Conservation (phyloP, 306 rosid species). For the Ceratonia siliqua region DNA sequence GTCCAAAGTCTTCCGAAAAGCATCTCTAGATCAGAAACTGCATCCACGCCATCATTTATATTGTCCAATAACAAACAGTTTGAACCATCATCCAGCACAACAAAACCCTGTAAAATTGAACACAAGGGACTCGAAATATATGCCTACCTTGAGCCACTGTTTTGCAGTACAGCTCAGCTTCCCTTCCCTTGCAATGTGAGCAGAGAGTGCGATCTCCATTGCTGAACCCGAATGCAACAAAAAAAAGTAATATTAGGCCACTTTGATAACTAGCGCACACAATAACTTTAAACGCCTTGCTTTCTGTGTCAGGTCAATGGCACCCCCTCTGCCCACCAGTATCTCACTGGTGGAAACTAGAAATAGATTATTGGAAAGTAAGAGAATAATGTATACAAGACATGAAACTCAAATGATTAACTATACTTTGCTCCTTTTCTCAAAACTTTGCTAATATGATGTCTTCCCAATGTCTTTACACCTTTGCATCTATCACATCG, state of each 20-base stretch:
- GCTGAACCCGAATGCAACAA: constrained; percentile 50
- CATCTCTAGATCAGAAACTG: constrained; percentile 89
- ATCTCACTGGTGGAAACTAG: constrained; percentile 2
- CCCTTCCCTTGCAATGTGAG: constrained; percentile 88
- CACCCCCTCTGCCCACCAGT: background rate
- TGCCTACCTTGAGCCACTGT: constrained; percentile 67
- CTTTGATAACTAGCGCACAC: background rate
- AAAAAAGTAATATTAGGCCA: constrained; percentile 18
- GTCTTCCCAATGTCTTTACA: background rate
- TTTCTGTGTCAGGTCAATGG: background rate
- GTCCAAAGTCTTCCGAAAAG: constrained; percentile 96
- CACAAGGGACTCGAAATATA: constrained; percentile 14
- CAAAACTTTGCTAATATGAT: background rate
- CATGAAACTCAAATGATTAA: background rate
- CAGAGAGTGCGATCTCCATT: constrained; percentile 63
- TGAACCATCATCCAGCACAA: constrained; percentile 17
- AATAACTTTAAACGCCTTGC: background rate
- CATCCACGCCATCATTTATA: constrained; percentile 38
- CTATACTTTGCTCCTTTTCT: background rate
- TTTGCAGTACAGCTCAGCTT: constrained; percentile 92
- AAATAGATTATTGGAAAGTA: background rate
- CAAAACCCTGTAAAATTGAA: constrained; percentile 27
- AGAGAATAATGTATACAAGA: background rate
- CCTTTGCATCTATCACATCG: background rate
- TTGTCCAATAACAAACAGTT: constrained; percentile 23